phyloP scores from a whole-genome alignment of 306 rosid species.

The Cucurbita argyrosperma region DNA sequence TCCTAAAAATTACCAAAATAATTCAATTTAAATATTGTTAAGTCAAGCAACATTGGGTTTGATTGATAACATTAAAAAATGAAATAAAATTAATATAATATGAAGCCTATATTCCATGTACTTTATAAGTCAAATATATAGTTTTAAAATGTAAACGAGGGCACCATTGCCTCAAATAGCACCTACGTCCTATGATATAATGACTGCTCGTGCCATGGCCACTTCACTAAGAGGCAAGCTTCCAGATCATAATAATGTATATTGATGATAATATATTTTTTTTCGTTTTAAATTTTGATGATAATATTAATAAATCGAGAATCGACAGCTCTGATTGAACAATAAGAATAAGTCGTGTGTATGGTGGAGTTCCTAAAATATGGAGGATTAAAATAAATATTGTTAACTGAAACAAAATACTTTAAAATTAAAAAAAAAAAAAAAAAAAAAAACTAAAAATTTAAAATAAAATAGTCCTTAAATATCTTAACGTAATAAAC shows the following conservation, averaged over 20 bases:
- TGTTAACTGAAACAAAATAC: too few relatives aligned
- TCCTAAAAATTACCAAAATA: too few relatives aligned
- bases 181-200: background rate
- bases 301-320: background rate
- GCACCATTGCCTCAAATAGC: background rate
- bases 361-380: background rate
- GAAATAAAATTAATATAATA: background rate
- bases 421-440: too few relatives aligned
- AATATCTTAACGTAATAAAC: too few relatives aligned
- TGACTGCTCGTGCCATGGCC: too few relatives aligned
- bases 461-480: too few relatives aligned
- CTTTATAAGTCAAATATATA: background rate
- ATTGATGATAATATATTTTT: background rate
- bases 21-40: background rate
- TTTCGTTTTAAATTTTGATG: background rate
- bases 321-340: background rate
- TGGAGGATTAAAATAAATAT: too few relatives aligned
- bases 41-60: background rate
- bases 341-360: background rate
- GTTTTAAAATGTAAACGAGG: background rate
- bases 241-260: background rate
- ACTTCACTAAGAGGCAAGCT: background rate
- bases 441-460: too few relatives aligned
- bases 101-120: background rate
- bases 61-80: background rate